Evolutionary conservation across 2,329 filamentous ascomycete genomes (phyloP), one percentile per base, ranked within the genome.

Genomic region (Ilyonectria robusta): DNA sequence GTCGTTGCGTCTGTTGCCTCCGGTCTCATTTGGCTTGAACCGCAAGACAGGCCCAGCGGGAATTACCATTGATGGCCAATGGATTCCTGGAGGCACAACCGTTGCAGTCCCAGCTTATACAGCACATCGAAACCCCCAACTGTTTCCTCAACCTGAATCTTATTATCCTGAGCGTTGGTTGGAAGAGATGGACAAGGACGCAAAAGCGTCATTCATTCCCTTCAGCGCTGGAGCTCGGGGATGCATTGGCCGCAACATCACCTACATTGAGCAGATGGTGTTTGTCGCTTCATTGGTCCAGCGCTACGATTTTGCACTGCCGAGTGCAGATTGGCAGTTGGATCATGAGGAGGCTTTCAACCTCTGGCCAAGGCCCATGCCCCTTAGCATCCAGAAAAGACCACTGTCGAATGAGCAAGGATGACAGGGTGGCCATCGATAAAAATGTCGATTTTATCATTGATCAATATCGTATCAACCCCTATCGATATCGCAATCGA

Each of bases 181-280:
- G 2, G 79, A 75, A 29, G 72, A 74, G 15, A 65, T 77, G n/a
- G 79, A 72, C 23, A 78, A 77, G 42, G 68, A 75, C 1, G 60
- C 82, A 0, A 78, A 82, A 23, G 75, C 75, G 21, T 78, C 77
- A 26, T 77, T 84, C 37, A 75, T 84, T 7, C 60, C 82, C 0
- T 85, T 85, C 62, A 80, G 78, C 2, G 81, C 79, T 55, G 84
- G 82, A 2, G 76, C 77, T 2, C 72, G 83, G 9, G 75, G 75
- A 6, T 85, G 84, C 61, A 72, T 85, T 2, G 83, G 84, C 0
- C 74, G 78, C n/a, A 81, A 80, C 33, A 79, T 81, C 8, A 76
- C 74, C 2, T 78, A 84, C 62, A 73, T 87, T 11, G 84, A 86
- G 70, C 84, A 86, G 70, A 81, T 80, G 1, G 79, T 85, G 6